Evolutionary conservation across 2,329 filamentous ascomycete genomes (phyloP), one percentile per base, ranked within the genome.

Genomic region (Macrophomina phaseolina): DNA sequence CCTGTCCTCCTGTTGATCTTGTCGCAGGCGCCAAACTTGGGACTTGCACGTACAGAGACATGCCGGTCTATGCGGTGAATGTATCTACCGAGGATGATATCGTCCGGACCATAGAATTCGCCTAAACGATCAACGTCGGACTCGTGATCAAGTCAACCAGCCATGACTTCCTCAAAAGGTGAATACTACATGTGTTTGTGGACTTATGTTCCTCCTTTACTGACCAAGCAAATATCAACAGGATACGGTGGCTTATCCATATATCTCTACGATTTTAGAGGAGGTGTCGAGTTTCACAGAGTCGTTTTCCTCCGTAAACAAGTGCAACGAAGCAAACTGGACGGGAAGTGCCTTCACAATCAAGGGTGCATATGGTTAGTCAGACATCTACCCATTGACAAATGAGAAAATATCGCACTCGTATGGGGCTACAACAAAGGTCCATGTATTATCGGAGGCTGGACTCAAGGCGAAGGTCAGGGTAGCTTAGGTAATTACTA

Each of bases 181-280:
- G 34, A 4, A 9, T 12, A 23, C 32, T 8, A 3, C 1, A 1
- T 9, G 12, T 2, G 9, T 38, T 23, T 23, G 23, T 23, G 3
- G 23, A 5, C 38, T 23, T 18, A 34, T 42, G 16, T 12, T 36
- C 16, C 38, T 12, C 38, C 4, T 16, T 62, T 53, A 18, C 40
- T 40, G 45, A 32, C 11, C 67, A 71, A 76, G 71, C 74, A 74
- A 28, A 75, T 74, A 40, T 76, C 75, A 0, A 76, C 74, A 18
- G 75, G 74, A 30, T 69, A 69, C 46, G 76, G 74, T 28, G 73
- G 75, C 0, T 67, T 78, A 23, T 73, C 76, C 51, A 74, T 78
- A 70, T 77, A 76, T 53, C 78, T 76, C 1, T 75, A 78, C 58
- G 76, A 73, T 67, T 77, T 78, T 70, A 75, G 75, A 64, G 71